These are phyloP conservation scores for Isochrysis galbana DNA, from an alignment of 78 protist species.

Conservation along the genomic window DNA sequence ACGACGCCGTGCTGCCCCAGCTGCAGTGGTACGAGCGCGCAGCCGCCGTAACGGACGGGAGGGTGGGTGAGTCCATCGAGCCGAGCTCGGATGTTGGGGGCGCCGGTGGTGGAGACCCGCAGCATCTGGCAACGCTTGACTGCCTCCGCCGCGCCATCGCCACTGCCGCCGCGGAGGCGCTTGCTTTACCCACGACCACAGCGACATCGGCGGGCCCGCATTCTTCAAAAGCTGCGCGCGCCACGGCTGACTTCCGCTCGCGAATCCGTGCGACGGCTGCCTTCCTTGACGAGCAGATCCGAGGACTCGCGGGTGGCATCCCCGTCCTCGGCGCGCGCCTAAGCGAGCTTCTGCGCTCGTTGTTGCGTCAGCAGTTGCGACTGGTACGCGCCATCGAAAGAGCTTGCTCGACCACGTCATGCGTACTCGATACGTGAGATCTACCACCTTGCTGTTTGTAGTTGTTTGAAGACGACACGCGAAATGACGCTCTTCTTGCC, in stretches of 20 bases:
- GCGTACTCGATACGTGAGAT: too few relatives aligned
- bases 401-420: too few relatives aligned
- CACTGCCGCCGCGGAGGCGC: neutral
- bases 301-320: neutral
- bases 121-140: neutral
- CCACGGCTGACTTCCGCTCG: neutral
- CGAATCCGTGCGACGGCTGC: neutral
- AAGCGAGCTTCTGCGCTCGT: neutral
- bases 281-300: neutral
- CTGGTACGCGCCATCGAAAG: too few relatives aligned
- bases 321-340: neutral
- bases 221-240: too few relatives aligned
- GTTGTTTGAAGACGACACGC: too few relatives aligned
- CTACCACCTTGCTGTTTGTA: too few relatives aligned
- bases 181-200: too few relatives aligned
- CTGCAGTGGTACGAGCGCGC: neutral
- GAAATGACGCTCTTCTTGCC: neutral
- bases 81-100: too few relatives aligned
- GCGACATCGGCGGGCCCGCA: too few relatives aligned
- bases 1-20: neutral
- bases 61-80: too few relatives aligned
- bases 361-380: neutral
- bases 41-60: too few relatives aligned
- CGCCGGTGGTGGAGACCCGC: neutral
- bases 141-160: neutral